These are phyloP conservation scores for Rhizopus sp. DNA, from an alignment of 371 early-diverging fungal species.

Conservation along the genomic window DNA sequence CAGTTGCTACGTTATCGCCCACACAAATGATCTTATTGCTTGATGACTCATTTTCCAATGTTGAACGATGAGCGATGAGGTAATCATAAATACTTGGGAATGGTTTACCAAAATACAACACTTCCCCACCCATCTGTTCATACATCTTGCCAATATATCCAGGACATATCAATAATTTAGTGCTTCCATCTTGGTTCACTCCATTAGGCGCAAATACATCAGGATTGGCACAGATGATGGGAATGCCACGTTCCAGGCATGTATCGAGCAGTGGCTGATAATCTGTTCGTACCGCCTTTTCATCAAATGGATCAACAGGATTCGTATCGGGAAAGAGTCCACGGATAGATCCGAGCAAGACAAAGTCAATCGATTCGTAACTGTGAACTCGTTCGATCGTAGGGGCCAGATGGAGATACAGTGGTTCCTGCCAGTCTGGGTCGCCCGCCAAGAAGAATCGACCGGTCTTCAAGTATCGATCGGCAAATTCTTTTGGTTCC, in stretches of 20 bases:
- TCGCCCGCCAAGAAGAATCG: slow-evolving; percentile 40
- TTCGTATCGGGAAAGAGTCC: slow-evolving; percentile 18
- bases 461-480: slow-evolving; percentile 30
- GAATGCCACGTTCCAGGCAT: slow-evolving; percentile 25
- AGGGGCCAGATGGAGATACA: slow-evolving; percentile 31
- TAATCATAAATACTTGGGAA: slow-evolving; percentile 43
- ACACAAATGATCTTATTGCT: slow-evolving; percentile 31
- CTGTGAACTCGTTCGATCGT: slow-evolving; percentile 18
- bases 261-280: slow-evolving; percentile 30
- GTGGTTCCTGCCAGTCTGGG: slow-evolving; percentile 38
- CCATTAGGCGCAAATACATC: slow-evolving; percentile 51
- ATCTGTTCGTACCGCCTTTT: slow-evolving; percentile 27
- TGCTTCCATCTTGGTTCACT: slow-evolving; percentile 27
- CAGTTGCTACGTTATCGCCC: slow-evolving; percentile 48
- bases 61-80: slow-evolving; percentile 16
- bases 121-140: slow-evolving; percentile 43
- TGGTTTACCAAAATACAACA: slow-evolving; percentile 52
- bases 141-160: slow-evolving; percentile 47
- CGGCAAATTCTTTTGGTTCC: slow-evolving; percentile 28
- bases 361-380: slow-evolving; percentile 42
- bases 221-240: slow-evolving; percentile 49
- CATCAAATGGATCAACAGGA: slow-evolving; percentile 26
- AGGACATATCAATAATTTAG: slow-evolving; percentile 35
- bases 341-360: slow-evolving; percentile 34
- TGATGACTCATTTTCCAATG: slow-evolving; percentile 4